Evolutionary conservation across 2,329 filamentous ascomycete species (phyloP), one percentile per base, ranked within the genome.

Genomic region (Phaeophleospora eucalypticola): DNA sequence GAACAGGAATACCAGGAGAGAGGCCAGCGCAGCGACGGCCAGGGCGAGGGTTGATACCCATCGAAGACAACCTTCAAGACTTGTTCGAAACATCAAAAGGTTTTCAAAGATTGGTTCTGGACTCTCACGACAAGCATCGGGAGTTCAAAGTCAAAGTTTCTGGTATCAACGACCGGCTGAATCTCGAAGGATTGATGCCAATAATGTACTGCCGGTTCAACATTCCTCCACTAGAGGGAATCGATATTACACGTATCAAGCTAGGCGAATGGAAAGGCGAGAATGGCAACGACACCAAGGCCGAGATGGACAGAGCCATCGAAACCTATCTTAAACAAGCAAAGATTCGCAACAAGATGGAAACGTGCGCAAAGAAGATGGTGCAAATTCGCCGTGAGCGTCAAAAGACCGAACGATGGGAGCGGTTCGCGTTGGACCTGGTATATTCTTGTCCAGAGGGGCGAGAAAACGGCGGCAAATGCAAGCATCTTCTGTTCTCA

Each of bases 161-260:
- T 7, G 35, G 17, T 14, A 24, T 49, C 15, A 21, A 37, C 14
- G 43, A 42, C 33, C 10, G 18, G 17, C 12, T 29, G 24, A 35
- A 45, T 35, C n/a, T 6, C 34, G 19, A 41, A 14, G 19, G 9
- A 3, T 8, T 46, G 14, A 15, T n/a, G 4, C n/a, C 36, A n/a
- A 39, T 37, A 2, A 3, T 16, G 3, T 54, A 54, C 37, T 38
- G 32, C 35, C 52, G 54, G 12, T 47, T 52, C 38, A 54, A 57
- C 33, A 41, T 54, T 1, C 39, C 12, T 12, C 24, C 36, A 2
- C 19, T 29, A 17, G 10, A 36, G 24, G 12, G n/a, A n/a, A 7
- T 39, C 24, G 18, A 37, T 50, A 32, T 48, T 39, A 17, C 19
- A 45, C 7, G 15, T n/a, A 46, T 56, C 19, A 38, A 48, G 17